Evolutionary conservation across 2,329 filamentous ascomycete species (phyloP).

Genomic region (Verticillium nonalfalfae): DNA sequence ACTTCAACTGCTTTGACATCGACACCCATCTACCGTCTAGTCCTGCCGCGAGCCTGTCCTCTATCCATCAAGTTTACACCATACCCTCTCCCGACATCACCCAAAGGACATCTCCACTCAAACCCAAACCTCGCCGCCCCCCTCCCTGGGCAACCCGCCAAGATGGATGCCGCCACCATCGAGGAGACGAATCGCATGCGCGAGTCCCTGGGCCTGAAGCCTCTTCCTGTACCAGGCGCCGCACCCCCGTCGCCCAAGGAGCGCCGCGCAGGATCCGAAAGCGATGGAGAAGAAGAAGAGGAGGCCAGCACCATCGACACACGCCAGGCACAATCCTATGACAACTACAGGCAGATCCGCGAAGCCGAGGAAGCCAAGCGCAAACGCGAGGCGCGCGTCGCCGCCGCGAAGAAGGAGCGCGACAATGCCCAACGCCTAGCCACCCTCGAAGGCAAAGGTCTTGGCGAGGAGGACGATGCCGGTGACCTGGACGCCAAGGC

Average conservation of each 20-base stretch:
- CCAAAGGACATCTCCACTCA: neutral
- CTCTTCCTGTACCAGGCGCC: slow-evolving; percentile 74
- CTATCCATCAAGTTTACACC: neutral
- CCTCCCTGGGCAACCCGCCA: slow-evolving; percentile 9
- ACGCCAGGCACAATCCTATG: slow-evolving; percentile 64
- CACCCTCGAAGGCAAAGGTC: slow-evolving; percentile 72
- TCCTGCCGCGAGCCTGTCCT: too few relatives aligned
- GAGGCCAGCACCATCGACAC: slow-evolving; percentile 82
- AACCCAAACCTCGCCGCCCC: neutral
- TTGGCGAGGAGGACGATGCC: slow-evolving; percentile 68
- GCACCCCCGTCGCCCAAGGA: slow-evolving; percentile 27
- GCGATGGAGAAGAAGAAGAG: slow-evolving; percentile 60
- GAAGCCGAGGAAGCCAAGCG: slow-evolving; percentile 72
- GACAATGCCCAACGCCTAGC: slow-evolving; percentile 73
- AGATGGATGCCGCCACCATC: slow-evolving; percentile 66
- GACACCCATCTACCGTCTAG: neutral
- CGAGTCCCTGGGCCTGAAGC: slow-evolving; percentile 81
- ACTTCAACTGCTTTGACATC: neutral
- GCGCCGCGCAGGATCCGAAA: slow-evolving; percentile 31
- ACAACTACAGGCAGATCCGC: slow-evolving; percentile 61
- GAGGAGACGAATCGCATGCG: slow-evolving; percentile 94
- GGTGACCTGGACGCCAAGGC: slow-evolving; percentile 69
- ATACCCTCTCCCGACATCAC: neutral
- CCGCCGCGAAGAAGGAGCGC: slow-evolving; percentile 78
- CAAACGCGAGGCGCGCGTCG: slow-evolving; percentile 73